Conservation (phyloP, 106 monocot species). For the Ottelia alismoides region DNA sequence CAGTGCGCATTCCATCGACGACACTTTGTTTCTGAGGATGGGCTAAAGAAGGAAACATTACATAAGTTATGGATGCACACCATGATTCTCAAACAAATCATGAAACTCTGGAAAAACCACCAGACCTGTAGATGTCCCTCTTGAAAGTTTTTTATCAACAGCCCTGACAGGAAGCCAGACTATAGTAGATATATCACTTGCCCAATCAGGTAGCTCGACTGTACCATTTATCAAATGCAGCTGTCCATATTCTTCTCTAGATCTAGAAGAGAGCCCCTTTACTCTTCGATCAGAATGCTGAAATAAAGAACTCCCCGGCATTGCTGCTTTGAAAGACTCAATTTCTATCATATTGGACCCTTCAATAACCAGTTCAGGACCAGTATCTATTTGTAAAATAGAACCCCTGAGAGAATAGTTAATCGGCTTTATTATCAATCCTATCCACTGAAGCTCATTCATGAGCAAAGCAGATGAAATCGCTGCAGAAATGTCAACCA, state of each 20-base stretch:
- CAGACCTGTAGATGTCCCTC: conserved; percentile 79
- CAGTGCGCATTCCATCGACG: conserved; percentile 96
- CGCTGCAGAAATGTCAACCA: conserved; percentile 83
- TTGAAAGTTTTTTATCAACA: conserved; percentile 60
- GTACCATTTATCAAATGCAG: conserved; percentile 50
- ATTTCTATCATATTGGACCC: conserved; percentile 69
- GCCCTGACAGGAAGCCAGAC: conserved; percentile 93
- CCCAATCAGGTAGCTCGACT: conserved; percentile 79
- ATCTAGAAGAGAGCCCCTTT: conserved; percentile 5
- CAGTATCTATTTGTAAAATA: conserved; percentile 69
- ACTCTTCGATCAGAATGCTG: conserved; percentile 3
- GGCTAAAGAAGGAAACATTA: conserved; percentile 44
- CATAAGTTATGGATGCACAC: too few species aligned
- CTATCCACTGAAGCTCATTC: conserved; percentile 96
- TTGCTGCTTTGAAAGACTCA: conserved; percentile 31
- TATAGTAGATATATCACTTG: conserved; percentile 48
- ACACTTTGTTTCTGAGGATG: conserved; percentile 53
- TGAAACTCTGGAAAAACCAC: not conserved
- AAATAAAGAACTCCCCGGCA: conserved; percentile 3
- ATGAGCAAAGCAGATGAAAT: conserved; percentile 81
- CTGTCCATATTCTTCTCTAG: conserved; percentile 10
- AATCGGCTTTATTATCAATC: conserved; percentile 63
- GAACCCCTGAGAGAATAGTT: conserved; percentile 86
- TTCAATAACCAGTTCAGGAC: conserved; percentile 72
- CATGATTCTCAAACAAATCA: too few species aligned